Base-by-base conservation (phyloP, 805 yeast genomes). In the Pichia ethanolica region DNA sequence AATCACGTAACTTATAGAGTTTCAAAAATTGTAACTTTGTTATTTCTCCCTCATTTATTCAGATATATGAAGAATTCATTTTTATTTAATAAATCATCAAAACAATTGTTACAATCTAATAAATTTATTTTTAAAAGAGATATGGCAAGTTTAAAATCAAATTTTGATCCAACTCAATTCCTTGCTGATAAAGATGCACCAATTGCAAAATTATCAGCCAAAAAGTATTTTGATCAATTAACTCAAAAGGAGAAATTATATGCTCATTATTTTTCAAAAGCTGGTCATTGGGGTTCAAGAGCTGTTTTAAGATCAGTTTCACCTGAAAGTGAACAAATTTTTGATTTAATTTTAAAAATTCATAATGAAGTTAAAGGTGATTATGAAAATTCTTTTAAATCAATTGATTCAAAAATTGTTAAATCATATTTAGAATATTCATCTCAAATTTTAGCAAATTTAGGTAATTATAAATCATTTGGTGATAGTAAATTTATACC, bases 401-500 rank as follows among this genome's bases (percentile, higher is more conserved):
- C 62, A 13, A 56, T 58, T 10, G 60, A 60, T 39, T 68, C 67
- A 12, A 70, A 69, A 1, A 65, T 64, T 8, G 70, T 71, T 14
- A 61, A 67, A 39, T 62, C 64, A 20, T 86, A 84, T 63, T 69
- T 87, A 63, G 87, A 83, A 61, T 88, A 79, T 64, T 84, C 82
- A 33, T 83, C 89, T 39, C 91, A 86, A 69, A 81, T 86, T 60
- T 70, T 86, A 53, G 71, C 82, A 37, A 86, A 86, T 65, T 71
- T 82, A 64, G 93, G 93, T 56, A 86, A 86, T 61, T 86, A 78
- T 69, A 89, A 84, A 68, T 83, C 93, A 1, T 89, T 89, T 64
- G 97, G 97, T 56, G 96, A 89, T 68, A 79, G 79, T 57, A 89
- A 89, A 66, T 89, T 89, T 60, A 74, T 89, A 54, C 97, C 97